phyloP scores from a whole-genome alignment of 805 yeast species.

The Candida quercuum region DNA sequence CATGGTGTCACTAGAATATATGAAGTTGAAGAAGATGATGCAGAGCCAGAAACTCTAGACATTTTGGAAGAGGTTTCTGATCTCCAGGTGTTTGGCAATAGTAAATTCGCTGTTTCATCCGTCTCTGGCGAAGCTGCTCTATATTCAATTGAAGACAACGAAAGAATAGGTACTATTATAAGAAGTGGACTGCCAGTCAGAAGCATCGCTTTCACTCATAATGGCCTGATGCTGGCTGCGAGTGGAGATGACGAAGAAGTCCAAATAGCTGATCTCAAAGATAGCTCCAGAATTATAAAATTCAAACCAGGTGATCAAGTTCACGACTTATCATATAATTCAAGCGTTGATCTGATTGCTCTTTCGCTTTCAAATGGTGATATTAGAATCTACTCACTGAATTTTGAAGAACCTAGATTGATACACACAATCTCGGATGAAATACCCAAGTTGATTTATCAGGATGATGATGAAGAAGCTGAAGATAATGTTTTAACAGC shows the following conservation, averaged over 20 bases:
- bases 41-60: constrained; percentile 22
- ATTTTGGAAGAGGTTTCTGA: constrained; percentile 19
- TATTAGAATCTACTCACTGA: constrained; percentile 44
- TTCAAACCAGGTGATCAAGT: constrained; percentile 48
- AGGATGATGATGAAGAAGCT: constrained; percentile 31
- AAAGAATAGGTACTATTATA: constrained; percentile 10
- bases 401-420: constrained; percentile 49
- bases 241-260: constrained; percentile 68
- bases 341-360: constrained; percentile 51
- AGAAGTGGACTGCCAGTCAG: constrained; percentile 33
- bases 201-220: constrained; percentile 53
- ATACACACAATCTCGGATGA: constrained; percentile 38
- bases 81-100: constrained; percentile 11
- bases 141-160: constrained; percentile 15
- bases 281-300: constrained; percentile 22
- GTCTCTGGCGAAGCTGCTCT: constrained; percentile 20
- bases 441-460: constrained; percentile 34
- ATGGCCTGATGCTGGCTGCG: constrained; percentile 49
- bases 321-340: constrained; percentile 48
- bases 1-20: constrained; percentile 19
- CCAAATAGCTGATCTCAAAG: constrained; percentile 38
- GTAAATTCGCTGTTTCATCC: constrained; percentile 17
- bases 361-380: constrained; percentile 57
- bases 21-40: constrained; percentile 13
- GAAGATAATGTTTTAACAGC: constrained; percentile 43